Base-by-base conservation (phyloP, 495 filamentous ascomycete species). In the Clavariopsis aquatica region DNA sequence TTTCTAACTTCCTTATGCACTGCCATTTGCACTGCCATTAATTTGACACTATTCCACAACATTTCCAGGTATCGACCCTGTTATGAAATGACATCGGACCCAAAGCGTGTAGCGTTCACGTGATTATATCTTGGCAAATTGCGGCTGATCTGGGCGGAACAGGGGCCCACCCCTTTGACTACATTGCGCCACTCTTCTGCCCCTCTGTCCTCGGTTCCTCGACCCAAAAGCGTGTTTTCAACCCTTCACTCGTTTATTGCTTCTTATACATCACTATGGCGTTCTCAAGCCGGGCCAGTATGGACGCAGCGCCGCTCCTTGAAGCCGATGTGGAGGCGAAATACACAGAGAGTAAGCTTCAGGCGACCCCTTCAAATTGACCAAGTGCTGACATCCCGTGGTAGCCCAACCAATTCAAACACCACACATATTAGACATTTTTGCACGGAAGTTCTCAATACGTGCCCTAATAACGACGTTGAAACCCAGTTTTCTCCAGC, bases 401-500 rank as follows among this genome's bases (percentile, higher is more conserved):
- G 7, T 49, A 49, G 47, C 5, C 20, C 24, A 7, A 22, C 47
- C 23, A 49, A 49, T 9, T 27, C 47, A 9, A 24, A 9, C 24
- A 3, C 5, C 4, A n/a, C 2, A 27, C 5, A 3, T 27, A 3
- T 9, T 49, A 5, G 9, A 49, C 7, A 24, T 24, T 3, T 10
- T 23, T 10, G 4, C 47, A 15, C 20, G 19, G 7, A 49, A 49
- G 19, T 24, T 49, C 47, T 24, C 7, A 19, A 22, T 15, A 24
- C 20, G 24, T 19, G 5, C 47, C 20, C 23, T 49, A 23, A 43
- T 57, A 3, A 20, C 54, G 23, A 41, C 34, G 12, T 24, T 61
- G 45, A 29, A 36, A 26, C 62, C 62, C 10, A 65, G 62, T 41
- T 65, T 65, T 23, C 62, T 65, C 2, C 19, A 38, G 1, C 51